Conservation (phyloP, 345 rosid species). For the Eucalyptus leucophloia region DNA sequence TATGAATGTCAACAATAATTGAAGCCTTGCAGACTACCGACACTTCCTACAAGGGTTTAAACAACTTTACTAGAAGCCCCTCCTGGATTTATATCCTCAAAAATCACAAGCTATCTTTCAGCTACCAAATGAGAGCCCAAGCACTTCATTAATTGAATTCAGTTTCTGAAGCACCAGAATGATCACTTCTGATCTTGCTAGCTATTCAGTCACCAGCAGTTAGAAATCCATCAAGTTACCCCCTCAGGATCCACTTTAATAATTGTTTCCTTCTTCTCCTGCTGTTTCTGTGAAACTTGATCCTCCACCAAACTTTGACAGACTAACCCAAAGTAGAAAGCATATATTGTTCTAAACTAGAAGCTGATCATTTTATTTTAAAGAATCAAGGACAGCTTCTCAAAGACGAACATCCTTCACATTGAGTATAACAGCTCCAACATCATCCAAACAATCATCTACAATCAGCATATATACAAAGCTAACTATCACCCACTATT, state of each 20-base stretch:
- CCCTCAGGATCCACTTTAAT: not conserved
- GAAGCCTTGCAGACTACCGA: not conserved
- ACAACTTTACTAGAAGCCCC: not conserved
- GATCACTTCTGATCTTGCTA: not conserved
- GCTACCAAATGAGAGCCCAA: not conserved
- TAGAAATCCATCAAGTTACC: not conserved
- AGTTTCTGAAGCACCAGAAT: not conserved
- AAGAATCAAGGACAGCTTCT: not conserved
- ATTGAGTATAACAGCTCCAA: not conserved
- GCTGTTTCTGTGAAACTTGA: not conserved
- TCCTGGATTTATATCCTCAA: not conserved
- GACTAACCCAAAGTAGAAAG: not conserved
- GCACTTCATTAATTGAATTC: not conserved
- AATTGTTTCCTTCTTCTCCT: not conserved
- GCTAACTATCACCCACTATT: not conserved
- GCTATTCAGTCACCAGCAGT: not conserved
- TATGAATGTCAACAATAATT: not conserved
- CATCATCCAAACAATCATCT: not conserved
- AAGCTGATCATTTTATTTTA: not conserved
- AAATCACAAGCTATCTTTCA: not conserved
- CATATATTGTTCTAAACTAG: not conserved
- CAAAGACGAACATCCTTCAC: not conserved
- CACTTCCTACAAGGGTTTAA: not conserved
- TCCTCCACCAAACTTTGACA: not conserved
- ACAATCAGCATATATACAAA: not conserved